phyloP scores from a whole-genome alignment of 768 basidiomycete genomes.

The Boletus eberwhitei region DNA sequence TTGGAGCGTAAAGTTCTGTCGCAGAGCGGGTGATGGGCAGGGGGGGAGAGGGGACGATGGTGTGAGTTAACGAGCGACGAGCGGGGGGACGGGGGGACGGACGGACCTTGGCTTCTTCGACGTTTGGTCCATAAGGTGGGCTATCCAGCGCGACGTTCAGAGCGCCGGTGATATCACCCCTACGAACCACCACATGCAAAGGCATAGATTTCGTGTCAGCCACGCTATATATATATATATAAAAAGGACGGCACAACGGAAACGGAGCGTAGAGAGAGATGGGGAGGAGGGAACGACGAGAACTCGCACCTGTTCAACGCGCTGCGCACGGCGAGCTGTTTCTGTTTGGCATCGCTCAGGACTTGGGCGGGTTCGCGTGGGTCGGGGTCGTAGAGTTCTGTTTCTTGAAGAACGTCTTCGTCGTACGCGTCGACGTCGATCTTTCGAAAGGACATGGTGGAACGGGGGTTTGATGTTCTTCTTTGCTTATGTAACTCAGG shows the following conservation, averaged over 20 bases:
- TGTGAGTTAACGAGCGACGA: background rate
- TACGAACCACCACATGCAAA: constrained; percentile 29
- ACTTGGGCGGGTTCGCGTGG: constrained; percentile 74
- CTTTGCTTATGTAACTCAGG: constrained; percentile 14
- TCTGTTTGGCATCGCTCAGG: constrained; percentile 72
- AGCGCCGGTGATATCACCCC: constrained; percentile 76
- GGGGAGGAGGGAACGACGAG: no score
- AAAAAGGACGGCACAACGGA: background rate
- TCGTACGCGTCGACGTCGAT: constrained; percentile 94
- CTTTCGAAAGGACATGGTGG: constrained; percentile 74
- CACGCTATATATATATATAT: no score
- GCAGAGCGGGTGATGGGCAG: background rate
- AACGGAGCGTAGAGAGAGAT: background rate
- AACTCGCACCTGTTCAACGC: constrained; percentile 70
- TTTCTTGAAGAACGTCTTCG: constrained; percentile 83
- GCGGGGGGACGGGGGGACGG: no score
- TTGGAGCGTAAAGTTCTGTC: constrained; percentile 73
- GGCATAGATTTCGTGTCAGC: no score
- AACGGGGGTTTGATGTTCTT: background rate
- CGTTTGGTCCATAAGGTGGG: constrained; percentile 84
- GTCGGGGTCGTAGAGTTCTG: constrained; percentile 84
- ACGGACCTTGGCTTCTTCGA: constrained; percentile 86
- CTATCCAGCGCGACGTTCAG: constrained; percentile 67
- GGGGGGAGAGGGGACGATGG: background rate
- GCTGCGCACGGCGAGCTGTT: constrained; percentile 67